phyloP scores from a whole-genome alignment of 2,329 filamentous ascomycete genomes.

The Onygena corvina region DNA sequence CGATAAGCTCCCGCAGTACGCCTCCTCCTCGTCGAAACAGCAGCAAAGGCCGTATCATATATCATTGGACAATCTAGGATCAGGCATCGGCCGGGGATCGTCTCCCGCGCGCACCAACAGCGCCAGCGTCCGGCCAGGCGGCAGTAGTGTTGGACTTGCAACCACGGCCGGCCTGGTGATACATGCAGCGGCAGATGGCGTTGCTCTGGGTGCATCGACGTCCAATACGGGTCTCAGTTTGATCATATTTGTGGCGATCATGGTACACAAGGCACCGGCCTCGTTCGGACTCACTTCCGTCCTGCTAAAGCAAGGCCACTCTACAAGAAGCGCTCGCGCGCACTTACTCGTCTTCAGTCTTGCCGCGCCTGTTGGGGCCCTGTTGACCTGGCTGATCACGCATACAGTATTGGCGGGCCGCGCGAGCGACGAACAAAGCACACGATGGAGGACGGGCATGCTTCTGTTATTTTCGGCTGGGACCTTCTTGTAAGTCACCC shows the following conservation, averaged over 20 bases:
- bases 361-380: conserved; percentile 73
- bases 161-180: conserved; percentile 93
- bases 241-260: conserved; percentile 89
- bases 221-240: conserved; percentile 68
- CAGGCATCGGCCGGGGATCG: conserved; percentile 37
- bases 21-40: conserved; percentile 51
- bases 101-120: conserved; percentile 30
- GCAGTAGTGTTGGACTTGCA: conserved; percentile 46
- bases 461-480: conserved; percentile 88
- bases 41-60: conserved; percentile 67
- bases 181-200: conserved; percentile 87
- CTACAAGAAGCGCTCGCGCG: conserved; percentile 68
- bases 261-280: conserved; percentile 93
- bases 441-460: conserved; percentile 84
- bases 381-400: conserved; percentile 71
- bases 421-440: conserved; percentile 43
- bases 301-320: conserved; percentile 77
- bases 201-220: conserved; percentile 85
- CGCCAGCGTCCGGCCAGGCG: conserved; percentile 20
- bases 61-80: conserved; percentile 68
- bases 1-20: conserved; percentile 68
- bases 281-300: conserved; percentile 90
- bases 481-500: conserved; percentile 68
- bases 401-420: conserved; percentile 51
- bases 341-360: conserved; percentile 87